Percentiles rank a stretch among this genome's conserved stretches.
Evolutionary conservation across 139 green algal species (phyloP).

Genomic region (Protoeuglena noctilucae): DNA sequence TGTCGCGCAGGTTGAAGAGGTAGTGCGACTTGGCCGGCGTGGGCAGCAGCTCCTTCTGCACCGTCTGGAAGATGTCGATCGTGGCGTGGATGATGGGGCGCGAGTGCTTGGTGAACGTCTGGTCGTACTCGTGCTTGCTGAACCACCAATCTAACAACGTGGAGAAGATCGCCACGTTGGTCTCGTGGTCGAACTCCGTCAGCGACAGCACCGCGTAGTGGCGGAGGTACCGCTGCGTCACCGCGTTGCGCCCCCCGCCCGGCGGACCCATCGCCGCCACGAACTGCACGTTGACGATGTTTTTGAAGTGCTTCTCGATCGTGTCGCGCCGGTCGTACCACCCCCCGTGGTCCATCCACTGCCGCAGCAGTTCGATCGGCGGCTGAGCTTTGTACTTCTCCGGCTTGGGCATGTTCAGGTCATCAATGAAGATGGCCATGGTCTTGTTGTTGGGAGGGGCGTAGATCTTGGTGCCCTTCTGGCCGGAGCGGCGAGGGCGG

Average conservation of each 20-base stretch:
- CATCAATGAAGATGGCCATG: conserved; percentile 43
- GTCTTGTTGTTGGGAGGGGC: conserved; percentile 34
- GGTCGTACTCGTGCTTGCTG: conserved; percentile 5
- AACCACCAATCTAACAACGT: conserved; percentile 46
- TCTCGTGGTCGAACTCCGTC: conserved; percentile 36
- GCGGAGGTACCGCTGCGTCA: conserved; percentile 40
- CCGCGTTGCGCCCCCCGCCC: conserved; percentile 37
- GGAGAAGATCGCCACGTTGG: conserved; percentile 42
- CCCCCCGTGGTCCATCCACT: conserved; percentile 64
- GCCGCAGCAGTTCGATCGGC: conserved; percentile 58
- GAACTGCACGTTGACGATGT: conserved; percentile 55
- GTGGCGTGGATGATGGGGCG: conserved; percentile 15
- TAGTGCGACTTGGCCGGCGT: conserved; percentile 42
- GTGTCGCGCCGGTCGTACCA: conserved; percentile 76
- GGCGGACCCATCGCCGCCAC: conserved; percentile 50
- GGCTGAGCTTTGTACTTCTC: conserved; percentile 73
- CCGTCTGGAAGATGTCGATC: conserved; percentile 27
- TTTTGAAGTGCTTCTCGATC: conserved; percentile 36
- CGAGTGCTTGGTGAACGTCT: neutral
- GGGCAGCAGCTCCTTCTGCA: conserved; percentile 24
- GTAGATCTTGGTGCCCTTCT: conserved; percentile 38
- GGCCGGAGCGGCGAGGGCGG: conserved; percentile 19
- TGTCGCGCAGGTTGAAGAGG: conserved; percentile 43
- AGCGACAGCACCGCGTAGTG: conserved; percentile 35
- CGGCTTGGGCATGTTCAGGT: conserved; percentile 55